Evolutionary conservation across 1,284 basidiomycete species (phyloP), one percentile per base, ranked within the genome.

Genomic region (Xerocomus cyaneibrunnescens): DNA sequence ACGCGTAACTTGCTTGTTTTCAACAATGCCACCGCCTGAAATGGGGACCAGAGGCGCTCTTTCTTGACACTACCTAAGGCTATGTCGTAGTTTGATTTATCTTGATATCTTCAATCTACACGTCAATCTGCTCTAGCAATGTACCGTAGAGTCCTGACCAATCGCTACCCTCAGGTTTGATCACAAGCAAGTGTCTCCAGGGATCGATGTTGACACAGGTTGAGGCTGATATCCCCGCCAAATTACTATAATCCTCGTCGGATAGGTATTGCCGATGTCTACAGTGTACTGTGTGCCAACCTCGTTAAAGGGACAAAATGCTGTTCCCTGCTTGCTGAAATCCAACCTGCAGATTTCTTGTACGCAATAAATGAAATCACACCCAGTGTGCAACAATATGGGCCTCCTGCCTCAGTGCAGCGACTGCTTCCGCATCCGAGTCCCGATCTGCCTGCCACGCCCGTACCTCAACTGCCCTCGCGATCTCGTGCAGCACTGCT

Each of bases 1-100:
- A 87, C 88, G 2, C 75, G 81, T 52, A 93, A 94, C 75, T 61
- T 85, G 62, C 75, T 93, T 62, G 79, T 89, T 50, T 92, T 84
- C 76, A 94, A 92, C 79, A 93, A 93, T 62, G 87, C 83, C n/a
- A 91, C 87, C 5, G 48, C 42, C 2, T 67, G 35, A 62, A n/a
- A 19, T 3, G 13, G 17, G n/a, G 23, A 40, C 23, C 38, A 13
- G 13, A 16, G 44, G 22, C 17, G 21, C 7, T 21, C 5, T 21
- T 28, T 22, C 36, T 45, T 45, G 43, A 31, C 38, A 38, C 27
- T 48, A 44, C 25, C 27, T 45, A 40, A 46, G 52, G 35, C 45
- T 39, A 38, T 48, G 14, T 6, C 7, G 9, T 42, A 45, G 45
- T n/a, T 17, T 42, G 48, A 36, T 47, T 37, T 49, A 25, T 13